Percentiles rank a stretch among this genome's conserved stretches.
These are phyloP conservation scores for Amoebophrya sp. DNA, from an alignment of 169 alveolate species.

Conservation along the genomic window DNA sequence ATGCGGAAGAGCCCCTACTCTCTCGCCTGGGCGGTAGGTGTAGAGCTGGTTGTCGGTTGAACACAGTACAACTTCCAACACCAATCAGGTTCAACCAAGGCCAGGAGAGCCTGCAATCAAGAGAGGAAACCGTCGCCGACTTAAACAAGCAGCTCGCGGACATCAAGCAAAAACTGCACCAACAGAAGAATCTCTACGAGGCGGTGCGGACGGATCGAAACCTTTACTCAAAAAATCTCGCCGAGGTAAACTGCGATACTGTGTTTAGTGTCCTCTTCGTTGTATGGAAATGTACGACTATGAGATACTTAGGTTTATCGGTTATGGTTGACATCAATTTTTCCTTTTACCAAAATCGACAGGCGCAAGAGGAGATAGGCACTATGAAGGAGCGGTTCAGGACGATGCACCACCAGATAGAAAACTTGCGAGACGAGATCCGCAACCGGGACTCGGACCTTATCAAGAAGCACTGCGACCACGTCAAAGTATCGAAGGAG, in stretches of 20 bases:
- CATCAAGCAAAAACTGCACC: slow-evolving; percentile 67
- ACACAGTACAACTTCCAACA: not conserved
- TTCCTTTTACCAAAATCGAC: not conserved
- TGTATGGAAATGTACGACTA: too few species aligned
- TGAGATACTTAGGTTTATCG: too few species aligned
- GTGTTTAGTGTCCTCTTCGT: too few species aligned
- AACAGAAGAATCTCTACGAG: slow-evolving; percentile 72
- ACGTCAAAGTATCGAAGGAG: not conserved
- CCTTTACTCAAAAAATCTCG: slow-evolving; percentile 71
- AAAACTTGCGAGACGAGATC: not conserved
- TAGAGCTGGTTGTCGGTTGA: too few species aligned
- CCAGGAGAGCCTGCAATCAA: not conserved
- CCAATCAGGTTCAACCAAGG: not conserved
- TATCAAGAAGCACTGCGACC: slow-evolving; percentile 22
- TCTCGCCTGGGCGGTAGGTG: too few species aligned
- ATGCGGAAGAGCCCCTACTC: too few species aligned
- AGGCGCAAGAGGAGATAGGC: slow-evolving; percentile 20
- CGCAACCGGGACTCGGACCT: not conserved
- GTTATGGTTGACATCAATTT: not conserved
- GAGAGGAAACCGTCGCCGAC: slow-evolving; percentile 56
- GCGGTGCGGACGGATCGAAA: slow-evolving; percentile 81
- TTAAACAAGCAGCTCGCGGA: slow-evolving; percentile 71
- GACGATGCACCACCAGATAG: not conserved
- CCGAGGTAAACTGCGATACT: too few species aligned
- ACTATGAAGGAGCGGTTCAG: not conserved